A percentile compares a stretch with the other conserved stretches of the same genome.
phyloP scores from a whole-genome alignment of 345 rosid species.

The Brassica napus region DNA sequence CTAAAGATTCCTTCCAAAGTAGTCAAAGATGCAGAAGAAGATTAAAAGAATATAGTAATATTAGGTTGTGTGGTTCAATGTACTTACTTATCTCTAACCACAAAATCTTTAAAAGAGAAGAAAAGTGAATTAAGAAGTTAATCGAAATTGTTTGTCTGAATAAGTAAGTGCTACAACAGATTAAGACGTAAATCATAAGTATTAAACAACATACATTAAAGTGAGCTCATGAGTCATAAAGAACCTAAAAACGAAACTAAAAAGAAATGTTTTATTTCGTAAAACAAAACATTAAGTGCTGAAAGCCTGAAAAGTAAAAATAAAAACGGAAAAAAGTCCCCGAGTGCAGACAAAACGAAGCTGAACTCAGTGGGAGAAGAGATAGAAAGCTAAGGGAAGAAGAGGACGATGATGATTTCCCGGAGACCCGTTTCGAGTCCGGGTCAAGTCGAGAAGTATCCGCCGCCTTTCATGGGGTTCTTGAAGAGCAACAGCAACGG shows the following conservation, averaged over 20 bases:
- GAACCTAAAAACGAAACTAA: constrained; percentile 6
- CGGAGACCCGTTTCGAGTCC: constrained; percentile 69
- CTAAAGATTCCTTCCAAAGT: constrained; percentile 19
- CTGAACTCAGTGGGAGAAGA: constrained; percentile 9
- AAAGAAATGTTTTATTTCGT: neutral
- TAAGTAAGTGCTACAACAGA: constrained; percentile 1
- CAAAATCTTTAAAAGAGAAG: neutral
- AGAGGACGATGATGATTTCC: constrained; percentile 47
- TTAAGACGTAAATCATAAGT: constrained; percentile 3
- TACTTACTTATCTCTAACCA: constrained; percentile 9
- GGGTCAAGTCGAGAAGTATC: constrained; percentile 74
- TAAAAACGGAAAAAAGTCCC: neutral
- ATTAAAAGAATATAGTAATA: constrained; percentile 5
- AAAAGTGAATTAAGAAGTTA: constrained; percentile 18
- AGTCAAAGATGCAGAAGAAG: constrained; percentile 26
- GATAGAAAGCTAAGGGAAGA: constrained; percentile 8
- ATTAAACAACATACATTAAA: neutral
- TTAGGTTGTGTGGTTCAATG: constrained; percentile 20
- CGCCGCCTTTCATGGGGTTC: constrained; percentile 76
- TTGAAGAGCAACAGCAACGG: constrained; percentile 49
- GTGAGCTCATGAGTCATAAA: neutral
- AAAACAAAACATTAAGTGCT: neutral
- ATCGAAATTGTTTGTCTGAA: neutral
- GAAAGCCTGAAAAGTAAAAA: constrained; percentile 1
- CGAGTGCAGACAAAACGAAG: constrained; percentile 26